phyloP scores from a whole-genome alignment of 768 basidiomycete species.

The Lactifluus rugatus region DNA sequence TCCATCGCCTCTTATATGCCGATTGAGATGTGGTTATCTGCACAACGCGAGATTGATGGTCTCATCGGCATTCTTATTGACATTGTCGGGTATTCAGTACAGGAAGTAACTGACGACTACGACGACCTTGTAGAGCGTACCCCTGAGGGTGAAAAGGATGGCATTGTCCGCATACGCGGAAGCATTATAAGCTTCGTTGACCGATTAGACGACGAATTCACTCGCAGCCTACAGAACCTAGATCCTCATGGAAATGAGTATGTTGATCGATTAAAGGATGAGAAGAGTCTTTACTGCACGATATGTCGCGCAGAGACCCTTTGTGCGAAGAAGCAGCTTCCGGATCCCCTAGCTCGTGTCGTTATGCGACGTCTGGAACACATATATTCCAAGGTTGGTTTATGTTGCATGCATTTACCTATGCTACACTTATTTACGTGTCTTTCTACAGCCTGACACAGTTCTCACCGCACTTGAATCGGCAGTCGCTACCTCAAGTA shows the following conservation, averaged over 20 bases:
- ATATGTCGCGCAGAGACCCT: slow-evolving; percentile 88
- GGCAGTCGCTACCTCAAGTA: slow-evolving; percentile 45
- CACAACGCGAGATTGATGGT: slow-evolving; percentile 81
- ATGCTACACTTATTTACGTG: slow-evolving; percentile 11
- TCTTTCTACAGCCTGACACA: slow-evolving; percentile 63
- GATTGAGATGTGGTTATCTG: slow-evolving; percentile 79
- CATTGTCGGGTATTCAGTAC: slow-evolving; percentile 70
- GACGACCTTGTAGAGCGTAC: slow-evolving; percentile 81
- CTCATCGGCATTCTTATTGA: slow-evolving; percentile 70
- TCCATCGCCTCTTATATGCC: slow-evolving; percentile 84
- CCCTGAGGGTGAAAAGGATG: slow-evolving; percentile 59
- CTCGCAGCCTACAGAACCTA: slow-evolving; percentile 92
- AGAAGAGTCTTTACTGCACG: slow-evolving; percentile 86
- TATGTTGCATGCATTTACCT: background rate
- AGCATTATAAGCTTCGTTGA: slow-evolving; percentile 96
- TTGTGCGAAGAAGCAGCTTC: slow-evolving; percentile 72
- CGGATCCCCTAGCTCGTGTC: slow-evolving; percentile 75
- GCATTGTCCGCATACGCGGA: slow-evolving; percentile 80
- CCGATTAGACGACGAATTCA: slow-evolving; percentile 96
- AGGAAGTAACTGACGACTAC: slow-evolving; percentile 83
- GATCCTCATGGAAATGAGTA: slow-evolving; percentile 99
- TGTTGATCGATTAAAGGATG: slow-evolving; percentile 92
- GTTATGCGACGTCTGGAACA: slow-evolving; percentile 95
- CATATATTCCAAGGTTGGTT: slow-evolving; percentile 87
- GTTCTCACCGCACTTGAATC: slow-evolving; percentile 87